A percentile compares a stretch with the other conserved stretches of the same genome.
Conservation (phyloP, 176 grass and related monocot genomes). For the Coix lacrymajobi region DNA sequence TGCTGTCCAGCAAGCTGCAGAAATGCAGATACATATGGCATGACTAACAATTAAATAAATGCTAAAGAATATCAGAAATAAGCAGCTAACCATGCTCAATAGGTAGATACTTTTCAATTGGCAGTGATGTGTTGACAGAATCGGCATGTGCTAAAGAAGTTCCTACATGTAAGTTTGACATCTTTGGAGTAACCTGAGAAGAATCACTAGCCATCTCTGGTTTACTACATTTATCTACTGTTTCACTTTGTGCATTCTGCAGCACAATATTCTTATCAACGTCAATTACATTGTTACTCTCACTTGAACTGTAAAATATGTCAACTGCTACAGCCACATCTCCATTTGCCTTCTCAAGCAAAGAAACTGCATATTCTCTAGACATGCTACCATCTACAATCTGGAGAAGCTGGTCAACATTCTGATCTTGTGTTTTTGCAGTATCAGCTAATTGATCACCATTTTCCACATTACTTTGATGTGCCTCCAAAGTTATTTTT, state of each 20-base stretch:
- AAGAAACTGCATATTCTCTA: slow-evolving; percentile 60
- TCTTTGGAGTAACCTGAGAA: slow-evolving; percentile 36
- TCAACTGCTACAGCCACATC: slow-evolving; percentile 76
- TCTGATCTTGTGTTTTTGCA: slow-evolving; percentile 28
- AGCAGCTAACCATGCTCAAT: slow-evolving; percentile 68
- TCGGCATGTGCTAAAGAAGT: slow-evolving; percentile 42
- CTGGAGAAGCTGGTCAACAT: slow-evolving; percentile 79
- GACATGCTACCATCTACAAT: slow-evolving; percentile 64
- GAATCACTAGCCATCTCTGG: slow-evolving; percentile 26
- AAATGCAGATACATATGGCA: slow-evolving; percentile 35
- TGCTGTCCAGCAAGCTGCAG: slow-evolving; percentile 94
- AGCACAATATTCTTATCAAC: slow-evolving; percentile 12
- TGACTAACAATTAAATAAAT: slow-evolving; percentile 38
- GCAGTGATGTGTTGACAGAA: slow-evolving; percentile 57
- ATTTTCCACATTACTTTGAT: slow-evolving; percentile 35
- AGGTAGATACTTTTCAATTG: slow-evolving; percentile 82
- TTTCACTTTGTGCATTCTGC: slow-evolving; percentile 24
- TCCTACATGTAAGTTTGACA: slow-evolving; percentile 55
- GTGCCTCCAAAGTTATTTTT: slow-evolving; percentile 24
- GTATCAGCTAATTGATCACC: slow-evolving; percentile 9
- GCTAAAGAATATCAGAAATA: slow-evolving; percentile 25
- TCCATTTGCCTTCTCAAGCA: slow-evolving; percentile 79
- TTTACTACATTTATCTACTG: slow-evolving; percentile 19
- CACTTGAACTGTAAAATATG: slow-evolving; percentile 62
- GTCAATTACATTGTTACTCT: slow-evolving; percentile 23